Base-by-base conservation (phyloP, 1,284 basidiomycete genomes). In the Boletus calvinii region DNA sequence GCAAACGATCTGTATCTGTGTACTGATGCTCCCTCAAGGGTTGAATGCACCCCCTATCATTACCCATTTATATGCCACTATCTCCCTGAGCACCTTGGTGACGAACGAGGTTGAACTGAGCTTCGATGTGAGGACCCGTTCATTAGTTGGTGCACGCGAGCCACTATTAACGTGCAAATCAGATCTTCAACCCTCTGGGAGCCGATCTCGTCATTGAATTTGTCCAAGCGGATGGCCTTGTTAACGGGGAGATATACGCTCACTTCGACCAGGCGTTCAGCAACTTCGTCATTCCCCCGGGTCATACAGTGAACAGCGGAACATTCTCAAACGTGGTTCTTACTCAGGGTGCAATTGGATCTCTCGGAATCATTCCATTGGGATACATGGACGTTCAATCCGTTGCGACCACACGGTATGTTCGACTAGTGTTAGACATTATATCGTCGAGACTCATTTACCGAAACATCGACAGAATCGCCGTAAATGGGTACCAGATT, bases 181-280 rank as follows among this genome's bases (percentile, higher is more conserved):
- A 81, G 79, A 65, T 81, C 24, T 64, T 73, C 51, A 87, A 87
- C 59, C 83, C 84, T 3, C 66, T 86, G 8, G 79, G 77, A 54
- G 71, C 80, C 3, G 76, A 80, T 26, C 70, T 87, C 18, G 68
- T 76, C 29, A 72, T 88, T 54, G 71, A 76, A 44, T 80, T 77
- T 54, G 74, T 81, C 0, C 85, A 87, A 61, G 72, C 76, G 10
- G 81, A 86, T 58, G 70, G 74, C 1, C 72, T 77, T 1, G 68
- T 84, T 4, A 65, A 80, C 36, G 81, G 80, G 5, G 62, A 70
- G 37, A 76, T 72, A 1, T 87, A 76, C 56, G 83, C 85, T 3
- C 76, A 77, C 55, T 85, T 87, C 62, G 72, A 73, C 22, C 76
- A 80, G 53, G 40, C 71, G 1, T 85, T 86, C 65, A 67, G 71